A percentile compares a stretch with the other conserved stretches of the same genome.
Conservation (phyloP, 2,329 filamentous ascomycete genomes). For the Dactylellina sp. region DNA sequence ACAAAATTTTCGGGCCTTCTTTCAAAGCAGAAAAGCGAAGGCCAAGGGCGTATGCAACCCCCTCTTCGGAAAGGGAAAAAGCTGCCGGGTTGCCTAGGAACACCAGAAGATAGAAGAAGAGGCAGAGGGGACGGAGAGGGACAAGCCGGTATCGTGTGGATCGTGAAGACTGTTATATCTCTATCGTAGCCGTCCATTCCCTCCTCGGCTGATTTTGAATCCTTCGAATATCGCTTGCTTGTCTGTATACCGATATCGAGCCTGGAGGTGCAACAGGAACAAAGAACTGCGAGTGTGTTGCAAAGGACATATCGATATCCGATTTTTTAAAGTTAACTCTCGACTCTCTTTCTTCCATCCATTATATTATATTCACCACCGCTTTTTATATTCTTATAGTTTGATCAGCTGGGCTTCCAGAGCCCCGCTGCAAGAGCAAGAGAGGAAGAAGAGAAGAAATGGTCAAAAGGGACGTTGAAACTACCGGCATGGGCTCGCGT, state of each 20-base stretch:
- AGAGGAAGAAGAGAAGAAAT: slow-evolving; percentile 21
- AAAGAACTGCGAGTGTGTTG: too few relatives aligned
- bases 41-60: slow-evolving; percentile 34
- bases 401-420: too few relatives aligned
- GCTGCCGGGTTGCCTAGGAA: slow-evolving; percentile 44
- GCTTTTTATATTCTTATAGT: too few relatives aligned
- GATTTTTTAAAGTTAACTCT: too few relatives aligned
- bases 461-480: slow-evolving; percentile 39
- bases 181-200: background rate
- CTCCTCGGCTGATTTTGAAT: background rate
- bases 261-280: too few relatives aligned
- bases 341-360: too few relatives aligned
- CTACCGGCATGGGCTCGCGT: slow-evolving; percentile 34
- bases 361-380: too few relatives aligned
- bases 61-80: slow-evolving; percentile 43
- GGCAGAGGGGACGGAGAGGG: background rate
- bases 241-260: too few relatives aligned
- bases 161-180: background rate
- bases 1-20: slow-evolving; percentile 11
- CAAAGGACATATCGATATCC: too few relatives aligned
- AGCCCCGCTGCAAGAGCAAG: too few relatives aligned
- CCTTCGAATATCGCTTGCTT: too few relatives aligned
- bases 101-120: background rate
- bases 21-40: slow-evolving; percentile 47
- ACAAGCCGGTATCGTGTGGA: background rate